Conservation (phyloP, 495 filamentous ascomycete genomes). For the Oidiodendron maius region DNA sequence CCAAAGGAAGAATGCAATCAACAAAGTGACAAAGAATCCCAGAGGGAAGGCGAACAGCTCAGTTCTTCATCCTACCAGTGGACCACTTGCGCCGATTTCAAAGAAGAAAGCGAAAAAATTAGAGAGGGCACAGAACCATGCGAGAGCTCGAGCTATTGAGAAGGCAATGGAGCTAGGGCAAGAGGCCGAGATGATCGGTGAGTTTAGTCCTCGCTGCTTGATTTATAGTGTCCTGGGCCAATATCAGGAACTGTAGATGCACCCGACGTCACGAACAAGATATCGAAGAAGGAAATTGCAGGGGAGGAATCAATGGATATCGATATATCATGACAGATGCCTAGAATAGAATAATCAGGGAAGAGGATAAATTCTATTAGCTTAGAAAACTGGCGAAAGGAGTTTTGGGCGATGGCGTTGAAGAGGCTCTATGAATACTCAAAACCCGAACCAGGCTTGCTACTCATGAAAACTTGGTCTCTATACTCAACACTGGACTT, state of each 20-base stretch:
- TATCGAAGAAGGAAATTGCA: background rate
- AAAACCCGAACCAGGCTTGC: too few relatives aligned
- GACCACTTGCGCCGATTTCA: constrained; percentile 19
- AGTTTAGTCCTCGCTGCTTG: too few relatives aligned
- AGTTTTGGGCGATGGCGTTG: too few relatives aligned
- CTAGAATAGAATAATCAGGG: background rate
- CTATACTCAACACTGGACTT: too few relatives aligned
- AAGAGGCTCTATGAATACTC: too few relatives aligned
- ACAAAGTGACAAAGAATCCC: constrained; percentile 21
- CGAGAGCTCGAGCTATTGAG: constrained; percentile 19
- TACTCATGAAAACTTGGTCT: too few relatives aligned
- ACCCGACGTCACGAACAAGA: background rate
- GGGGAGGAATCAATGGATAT: background rate
- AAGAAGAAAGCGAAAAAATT: constrained; percentile 25
- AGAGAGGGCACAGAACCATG: constrained; percentile 20
- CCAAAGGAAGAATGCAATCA: constrained; percentile 18
- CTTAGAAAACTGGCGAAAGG: too few relatives aligned
- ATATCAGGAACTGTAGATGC: background rate
- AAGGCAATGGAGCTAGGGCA: constrained; percentile 21
- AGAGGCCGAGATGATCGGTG: constrained; percentile 24
- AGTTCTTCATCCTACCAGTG: constrained; percentile 22
- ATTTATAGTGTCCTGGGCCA: too few relatives aligned
- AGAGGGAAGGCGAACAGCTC: constrained; percentile 16
- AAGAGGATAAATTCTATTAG: too few relatives aligned
- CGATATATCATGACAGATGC: background rate